These are phyloP conservation scores for Smithsoniella earleae DNA, from an alignment of 163 green algal genomes.

Conservation along the genomic window DNA sequence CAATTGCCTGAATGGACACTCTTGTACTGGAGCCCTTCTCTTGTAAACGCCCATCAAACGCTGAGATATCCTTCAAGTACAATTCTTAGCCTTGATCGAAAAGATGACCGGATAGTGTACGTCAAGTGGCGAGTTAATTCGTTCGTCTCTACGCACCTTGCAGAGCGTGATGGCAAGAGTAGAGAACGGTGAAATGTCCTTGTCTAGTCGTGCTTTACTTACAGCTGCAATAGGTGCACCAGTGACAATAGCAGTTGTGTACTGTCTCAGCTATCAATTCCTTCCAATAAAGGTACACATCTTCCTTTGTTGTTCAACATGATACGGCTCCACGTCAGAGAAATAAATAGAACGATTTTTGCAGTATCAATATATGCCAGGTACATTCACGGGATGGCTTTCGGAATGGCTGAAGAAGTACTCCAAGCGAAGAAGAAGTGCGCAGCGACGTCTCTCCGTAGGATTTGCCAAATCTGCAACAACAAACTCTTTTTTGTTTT, in stretches of 20 bases:
- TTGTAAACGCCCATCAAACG: too few species aligned
- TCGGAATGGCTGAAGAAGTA: conserved; percentile 62
- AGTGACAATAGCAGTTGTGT: neutral
- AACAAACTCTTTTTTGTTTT: neutral
- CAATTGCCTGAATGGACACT: too few species aligned
- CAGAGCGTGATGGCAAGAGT: too few species aligned
- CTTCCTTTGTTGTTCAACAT: neutral
- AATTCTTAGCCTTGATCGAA: too few species aligned
- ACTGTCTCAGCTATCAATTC: conserved; percentile 22
- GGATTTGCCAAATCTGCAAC: neutral
- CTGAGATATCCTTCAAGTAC: too few species aligned
- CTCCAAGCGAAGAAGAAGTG: conserved; percentile 66
- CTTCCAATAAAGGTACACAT: conserved; percentile 3
- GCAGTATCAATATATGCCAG: conserved; percentile 86
- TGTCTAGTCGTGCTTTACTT: neutral
- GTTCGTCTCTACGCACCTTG: too few species aligned
- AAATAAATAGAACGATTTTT: neutral
- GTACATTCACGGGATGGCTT: conserved; percentile 74
- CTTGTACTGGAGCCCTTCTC: too few species aligned
- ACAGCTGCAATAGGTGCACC: neutral
- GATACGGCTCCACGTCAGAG: neutral
- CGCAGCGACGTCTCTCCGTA: conserved; percentile 34
- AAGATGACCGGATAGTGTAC: too few species aligned
- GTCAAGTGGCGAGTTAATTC: too few species aligned
- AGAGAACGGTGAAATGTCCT: too few species aligned